A percentile compares a stretch with the other conserved stretches of the same genome.
phyloP scores from a whole-genome alignment of 352 stramenopile species.

The Phytopythium ostracodes region DNA sequence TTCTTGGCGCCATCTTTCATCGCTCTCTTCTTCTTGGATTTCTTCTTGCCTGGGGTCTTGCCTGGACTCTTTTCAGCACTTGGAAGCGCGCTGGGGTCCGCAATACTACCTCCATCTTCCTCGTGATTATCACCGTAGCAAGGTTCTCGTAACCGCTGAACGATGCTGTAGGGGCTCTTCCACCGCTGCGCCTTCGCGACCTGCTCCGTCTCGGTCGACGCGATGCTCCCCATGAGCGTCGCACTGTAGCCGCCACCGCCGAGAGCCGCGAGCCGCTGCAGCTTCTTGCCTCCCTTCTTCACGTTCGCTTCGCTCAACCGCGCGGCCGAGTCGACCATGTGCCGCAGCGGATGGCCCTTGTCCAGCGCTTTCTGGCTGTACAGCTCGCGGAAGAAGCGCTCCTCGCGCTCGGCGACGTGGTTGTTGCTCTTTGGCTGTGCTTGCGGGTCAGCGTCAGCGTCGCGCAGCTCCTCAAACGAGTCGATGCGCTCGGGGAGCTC shows the following conservation, averaged over 20 bases:
- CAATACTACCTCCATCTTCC: not conserved
- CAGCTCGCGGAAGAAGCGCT: slow-evolving; percentile 68
- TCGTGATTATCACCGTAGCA: not conserved
- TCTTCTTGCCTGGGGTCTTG: slow-evolving; percentile 15
- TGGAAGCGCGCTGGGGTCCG: not conserved
- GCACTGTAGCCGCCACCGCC: slow-evolving; percentile 14
- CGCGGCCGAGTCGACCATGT: slow-evolving; percentile 67
- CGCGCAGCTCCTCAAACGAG: slow-evolving; percentile 37
- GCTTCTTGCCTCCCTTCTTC: slow-evolving; percentile 18
- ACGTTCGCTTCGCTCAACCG: slow-evolving; percentile 29
- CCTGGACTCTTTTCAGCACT: slow-evolving; percentile 14
- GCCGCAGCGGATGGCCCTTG: slow-evolving; percentile 52
- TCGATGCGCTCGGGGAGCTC: slow-evolving; percentile 60
- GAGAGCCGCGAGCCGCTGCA: slow-evolving; percentile 40
- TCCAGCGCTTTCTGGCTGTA: slow-evolving; percentile 49
- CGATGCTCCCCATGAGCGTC: slow-evolving; percentile 24
- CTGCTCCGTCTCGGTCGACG: slow-evolving; percentile 35
- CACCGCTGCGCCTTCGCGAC: slow-evolving; percentile 14
- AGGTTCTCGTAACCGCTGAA: slow-evolving; percentile 33
- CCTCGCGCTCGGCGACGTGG: slow-evolving; percentile 37
- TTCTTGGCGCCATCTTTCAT: slow-evolving; percentile 5
- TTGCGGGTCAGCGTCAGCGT: slow-evolving; percentile 12
- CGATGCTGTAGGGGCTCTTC: slow-evolving; percentile 58
- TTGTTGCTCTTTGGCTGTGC: not conserved
- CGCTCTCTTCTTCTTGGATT: slow-evolving; percentile 10